Conservation (phyloP, 2,329 filamentous ascomycete genomes). For the Celoporthe dispersa region DNA sequence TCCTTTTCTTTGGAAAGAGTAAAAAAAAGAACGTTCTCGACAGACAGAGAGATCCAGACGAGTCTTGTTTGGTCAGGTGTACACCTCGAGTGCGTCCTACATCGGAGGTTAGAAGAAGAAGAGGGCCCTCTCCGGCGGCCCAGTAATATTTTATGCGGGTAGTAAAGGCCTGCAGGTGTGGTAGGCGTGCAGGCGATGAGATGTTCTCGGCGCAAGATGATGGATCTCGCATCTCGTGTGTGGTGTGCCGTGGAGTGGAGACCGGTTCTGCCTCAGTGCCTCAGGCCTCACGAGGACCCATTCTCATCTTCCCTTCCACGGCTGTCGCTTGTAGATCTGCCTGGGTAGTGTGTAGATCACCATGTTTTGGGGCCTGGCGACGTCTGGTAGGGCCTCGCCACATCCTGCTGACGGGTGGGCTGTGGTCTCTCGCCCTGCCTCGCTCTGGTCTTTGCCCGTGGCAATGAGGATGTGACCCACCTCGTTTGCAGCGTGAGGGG, state of each 20-base stretch:
- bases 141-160: background rate
- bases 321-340: constrained; percentile 8
- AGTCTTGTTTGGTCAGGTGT: background rate
- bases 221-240: constrained; percentile 8
- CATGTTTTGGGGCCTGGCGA: background rate
- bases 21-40: no score
- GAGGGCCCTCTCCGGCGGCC: background rate
- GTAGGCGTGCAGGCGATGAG: background rate
- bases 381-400: background rate
- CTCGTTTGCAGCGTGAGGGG: background rate
- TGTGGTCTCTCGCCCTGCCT: background rate
- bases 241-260: background rate
- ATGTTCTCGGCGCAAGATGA: background rate
- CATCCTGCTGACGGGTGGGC: background rate
- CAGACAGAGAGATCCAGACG: no score
- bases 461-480: constrained; percentile 3
- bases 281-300: background rate
- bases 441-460: background rate
- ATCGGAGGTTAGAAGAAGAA: background rate
- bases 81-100: constrained; percentile 1
- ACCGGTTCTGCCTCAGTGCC: background rate
- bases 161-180: background rate
- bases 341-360: background rate
- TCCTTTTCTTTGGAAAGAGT: no score
- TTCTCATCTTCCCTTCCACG: background rate